Base-by-base conservation (phyloP, 768 basidiomycete species). In the Sutorius australiensis region DNA sequence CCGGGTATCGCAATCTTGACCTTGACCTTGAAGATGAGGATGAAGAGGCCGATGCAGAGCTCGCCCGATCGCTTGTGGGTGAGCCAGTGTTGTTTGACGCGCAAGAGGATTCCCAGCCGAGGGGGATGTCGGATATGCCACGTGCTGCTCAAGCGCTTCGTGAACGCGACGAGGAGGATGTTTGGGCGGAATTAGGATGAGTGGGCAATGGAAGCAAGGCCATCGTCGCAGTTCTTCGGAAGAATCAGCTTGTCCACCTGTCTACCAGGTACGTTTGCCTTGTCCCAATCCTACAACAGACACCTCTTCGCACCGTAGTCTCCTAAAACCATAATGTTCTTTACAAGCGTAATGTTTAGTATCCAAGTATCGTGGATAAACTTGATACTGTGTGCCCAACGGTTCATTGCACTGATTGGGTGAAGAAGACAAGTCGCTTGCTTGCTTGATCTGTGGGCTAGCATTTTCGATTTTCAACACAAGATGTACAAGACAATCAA, bases 1-100 rank as follows among this genome's bases (percentile, higher is more conserved):
- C 84, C 12, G 83, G 87, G 10, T 81, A 80, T 61, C 68, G 50
- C 28, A 74, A 72, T 46, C 78, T 89, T 49, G 89, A 92, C 67
- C 76, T 89, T 51, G 91, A 89, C 57, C 73, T 87, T 46, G 79
- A 86, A 28, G 83, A 83, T 6, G 81, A 81, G 30, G 82, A 87
- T 24, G 77, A 75, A 31, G 84, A 71, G 19, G 55, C 63, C 52
- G 75, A 87, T 19, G 54, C 67, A 50, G 76, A 87, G 59, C 73
- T 84, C 46, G 76, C 72, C 41, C 74, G 76, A 39, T 84, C 86
- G 16, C 75, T 86, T 27, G 80, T 85, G 11, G 75, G 74, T 41
- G 79, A 84, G 57, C 73, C 79, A 27, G 75, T 85, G 30, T 62
- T 90, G 38, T 90, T 88, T 66, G 89, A 90, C 58, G 79, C 77